Evolutionary conservation across 805 yeast species (phyloP), one percentile per base, ranked within the genome.

Genomic region (Candida corydali): DNA sequence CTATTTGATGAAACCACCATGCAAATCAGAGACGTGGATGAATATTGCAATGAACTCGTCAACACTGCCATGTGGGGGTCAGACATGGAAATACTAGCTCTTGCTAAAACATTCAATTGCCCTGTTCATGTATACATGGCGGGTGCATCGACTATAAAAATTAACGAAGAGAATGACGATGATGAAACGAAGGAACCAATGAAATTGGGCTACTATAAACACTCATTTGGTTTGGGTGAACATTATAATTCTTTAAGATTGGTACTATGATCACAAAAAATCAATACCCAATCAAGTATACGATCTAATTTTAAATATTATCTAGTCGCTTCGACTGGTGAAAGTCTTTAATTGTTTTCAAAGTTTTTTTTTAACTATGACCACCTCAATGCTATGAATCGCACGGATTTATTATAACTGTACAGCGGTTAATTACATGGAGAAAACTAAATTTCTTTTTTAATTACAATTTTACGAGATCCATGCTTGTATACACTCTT

Each of bases 21-120:
- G 67, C 64, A 74, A 6, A 47, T 86, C 41, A 70, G 72, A 33
- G 83, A 84, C 44, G 59, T 89, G 19, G 80, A 75, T 26, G 76
- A 75, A 16, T 93, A 93, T 55, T 73, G 86, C 3, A 57, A 65
- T 3, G 82, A 80, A 43, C 69, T 91, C 40, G 83, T 75, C 41
- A 66, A 57, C n/a, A 86, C 96, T 0, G 80, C 95, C 0, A 76
- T 85, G 69, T 91, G 98, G 98, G 98, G 98, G 17, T 93, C 96
- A 7, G 97, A 93, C 50, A 67, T 87, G 66, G 98, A 91, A 63
- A 79, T 91, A 14, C 58, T 86, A 52, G 96, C 97, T 0, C 65
- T 89, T 27, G 72, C 94, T 1, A 71, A 77, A 41, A 76, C 75
- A n/a, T 84, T 70, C 49, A 69, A 80, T 41, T 78, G 85, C 46